Conservation (phyloP, 108 stramenopile species). For the Asterionellopsis glacialis region DNA sequence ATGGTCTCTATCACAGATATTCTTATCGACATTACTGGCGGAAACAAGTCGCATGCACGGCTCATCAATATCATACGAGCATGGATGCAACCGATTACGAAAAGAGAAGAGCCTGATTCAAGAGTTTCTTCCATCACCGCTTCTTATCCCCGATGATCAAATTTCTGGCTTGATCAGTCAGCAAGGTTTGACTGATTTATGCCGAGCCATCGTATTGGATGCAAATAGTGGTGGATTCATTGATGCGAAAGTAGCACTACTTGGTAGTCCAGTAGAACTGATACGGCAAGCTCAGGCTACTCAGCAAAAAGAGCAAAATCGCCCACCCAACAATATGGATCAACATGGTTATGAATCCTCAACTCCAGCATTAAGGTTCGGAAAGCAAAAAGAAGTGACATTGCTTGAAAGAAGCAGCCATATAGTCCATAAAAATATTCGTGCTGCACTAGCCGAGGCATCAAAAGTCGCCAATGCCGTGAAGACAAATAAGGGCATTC, state of each 20-base stretch:
- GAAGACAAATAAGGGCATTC: not conserved
- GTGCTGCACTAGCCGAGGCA: not conserved
- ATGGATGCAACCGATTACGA: not conserved
- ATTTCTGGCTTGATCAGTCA: too few relatives aligned
- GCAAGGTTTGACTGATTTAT: too few relatives aligned
- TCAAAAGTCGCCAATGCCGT: not conserved
- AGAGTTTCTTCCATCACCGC: not conserved
- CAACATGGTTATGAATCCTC: too few relatives aligned
- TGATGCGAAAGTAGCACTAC: too few relatives aligned
- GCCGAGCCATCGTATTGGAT: too few relatives aligned
- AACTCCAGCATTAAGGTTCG: too few relatives aligned
- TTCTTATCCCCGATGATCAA: not conserved
- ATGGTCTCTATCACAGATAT: not conserved
- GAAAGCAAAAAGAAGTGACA: too few relatives aligned
- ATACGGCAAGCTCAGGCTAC: too few relatives aligned
- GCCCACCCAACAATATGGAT: too few relatives aligned
- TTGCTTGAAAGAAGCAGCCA: not conserved
- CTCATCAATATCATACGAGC: not conserved
- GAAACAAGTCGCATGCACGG: not conserved
- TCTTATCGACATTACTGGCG: not conserved
- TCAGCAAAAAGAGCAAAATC: too few relatives aligned
- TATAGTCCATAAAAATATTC: not conserved
- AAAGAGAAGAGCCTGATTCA: not conserved
- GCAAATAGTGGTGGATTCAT: too few relatives aligned
- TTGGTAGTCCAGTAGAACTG: too few relatives aligned